Percentiles rank a stretch among this genome's conserved stretches.
These are phyloP conservation scores for Yamadazyma jaroonii DNA, from an alignment of 1,139 yeast species.

Conservation along the genomic window DNA sequence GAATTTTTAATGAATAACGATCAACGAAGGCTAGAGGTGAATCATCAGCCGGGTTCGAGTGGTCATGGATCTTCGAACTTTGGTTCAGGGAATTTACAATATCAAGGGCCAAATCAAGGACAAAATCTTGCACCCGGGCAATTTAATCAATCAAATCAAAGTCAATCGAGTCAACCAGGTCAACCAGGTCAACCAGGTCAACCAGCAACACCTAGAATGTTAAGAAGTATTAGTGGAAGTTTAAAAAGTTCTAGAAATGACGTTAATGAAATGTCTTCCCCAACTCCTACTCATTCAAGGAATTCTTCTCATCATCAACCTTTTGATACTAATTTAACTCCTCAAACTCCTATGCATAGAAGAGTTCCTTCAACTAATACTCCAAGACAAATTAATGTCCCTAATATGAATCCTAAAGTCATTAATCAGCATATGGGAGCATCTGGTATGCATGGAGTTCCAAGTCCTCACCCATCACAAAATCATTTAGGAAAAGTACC, in stretches of 20 bases:
- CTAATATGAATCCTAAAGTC: slow-evolving; percentile 12
- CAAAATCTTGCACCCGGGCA: background rate
- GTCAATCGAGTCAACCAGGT: background rate
- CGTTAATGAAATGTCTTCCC: slow-evolving; percentile 16
- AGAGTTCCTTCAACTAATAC: slow-evolving; percentile 11
- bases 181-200: slow-evolving; percentile 15
- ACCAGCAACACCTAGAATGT: slow-evolving; percentile 82
- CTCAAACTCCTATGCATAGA: slow-evolving; percentile 15
- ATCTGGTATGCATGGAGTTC: slow-evolving; percentile 2
- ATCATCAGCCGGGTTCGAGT: slow-evolving; percentile 3
- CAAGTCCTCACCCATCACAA: slow-evolving; percentile 6
- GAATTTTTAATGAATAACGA: slow-evolving; percentile 1
- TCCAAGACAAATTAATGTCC: slow-evolving; percentile 4
- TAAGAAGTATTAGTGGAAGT: slow-evolving; percentile 52
- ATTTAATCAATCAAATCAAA: background rate
- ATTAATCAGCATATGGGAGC: slow-evolving; percentile 10
- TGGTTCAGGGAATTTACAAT: too few relatives aligned
- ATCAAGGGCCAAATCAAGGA: too few relatives aligned
- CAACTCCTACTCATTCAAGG: slow-evolving; percentile 19
- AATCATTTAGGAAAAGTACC: background rate
- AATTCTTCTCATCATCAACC: slow-evolving; percentile 20
- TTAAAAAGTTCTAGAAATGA: slow-evolving; percentile 19
- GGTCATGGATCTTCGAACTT: background rate
- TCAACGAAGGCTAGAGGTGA: slow-evolving; percentile 1
- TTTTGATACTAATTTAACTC: slow-evolving; percentile 10